These are phyloP conservation scores for Tuber magnatum DNA, from an alignment of 495 filamentous ascomycete species.

Conservation along the genomic window DNA sequence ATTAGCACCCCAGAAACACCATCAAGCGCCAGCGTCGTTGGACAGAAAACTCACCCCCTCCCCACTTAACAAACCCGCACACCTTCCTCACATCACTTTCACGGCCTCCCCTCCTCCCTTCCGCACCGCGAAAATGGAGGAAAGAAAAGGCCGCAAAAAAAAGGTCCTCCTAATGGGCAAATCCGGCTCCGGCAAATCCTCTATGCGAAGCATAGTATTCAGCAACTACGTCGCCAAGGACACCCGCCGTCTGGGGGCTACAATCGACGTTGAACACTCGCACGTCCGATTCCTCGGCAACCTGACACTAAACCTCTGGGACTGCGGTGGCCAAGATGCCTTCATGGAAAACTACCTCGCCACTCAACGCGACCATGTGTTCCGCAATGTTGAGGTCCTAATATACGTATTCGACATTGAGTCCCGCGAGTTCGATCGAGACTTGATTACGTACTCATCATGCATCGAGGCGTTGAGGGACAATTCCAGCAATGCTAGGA, in stretches of 20 bases:
- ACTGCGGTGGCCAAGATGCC: slow-evolving; percentile 94
- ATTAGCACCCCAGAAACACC: background rate
- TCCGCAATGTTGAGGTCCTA: slow-evolving; percentile 88
- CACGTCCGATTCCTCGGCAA: slow-evolving; percentile 98
- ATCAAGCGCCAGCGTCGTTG: background rate
- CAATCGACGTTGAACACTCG: slow-evolving; percentile 95
- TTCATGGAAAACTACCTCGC: slow-evolving; percentile 98
- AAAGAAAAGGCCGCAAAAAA: slow-evolving; percentile 43
- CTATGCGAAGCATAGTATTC: slow-evolving; percentile 97
- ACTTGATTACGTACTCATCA: slow-evolving; percentile 77
- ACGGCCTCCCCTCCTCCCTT: background rate
- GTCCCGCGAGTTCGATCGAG: slow-evolving; percentile 82
- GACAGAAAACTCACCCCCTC: background rate
- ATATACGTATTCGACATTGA: slow-evolving; percentile 99
- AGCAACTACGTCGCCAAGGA: slow-evolving; percentile 97
- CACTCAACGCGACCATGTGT: slow-evolving; percentile 89
- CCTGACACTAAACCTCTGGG: slow-evolving; percentile 93
- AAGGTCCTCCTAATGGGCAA: slow-evolving; percentile 56
- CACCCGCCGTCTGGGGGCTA: slow-evolving; percentile 88
- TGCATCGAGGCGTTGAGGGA: slow-evolving; percentile 80
- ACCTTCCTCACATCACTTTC: background rate
- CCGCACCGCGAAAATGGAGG: slow-evolving; percentile 30
- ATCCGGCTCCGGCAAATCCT: slow-evolving; percentile 97
- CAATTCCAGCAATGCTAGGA: slow-evolving; percentile 71
- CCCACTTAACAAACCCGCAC: background rate